Base-by-base conservation (phyloP, 352 stramenopile species). In the Phytophthora crassamura region DNA sequence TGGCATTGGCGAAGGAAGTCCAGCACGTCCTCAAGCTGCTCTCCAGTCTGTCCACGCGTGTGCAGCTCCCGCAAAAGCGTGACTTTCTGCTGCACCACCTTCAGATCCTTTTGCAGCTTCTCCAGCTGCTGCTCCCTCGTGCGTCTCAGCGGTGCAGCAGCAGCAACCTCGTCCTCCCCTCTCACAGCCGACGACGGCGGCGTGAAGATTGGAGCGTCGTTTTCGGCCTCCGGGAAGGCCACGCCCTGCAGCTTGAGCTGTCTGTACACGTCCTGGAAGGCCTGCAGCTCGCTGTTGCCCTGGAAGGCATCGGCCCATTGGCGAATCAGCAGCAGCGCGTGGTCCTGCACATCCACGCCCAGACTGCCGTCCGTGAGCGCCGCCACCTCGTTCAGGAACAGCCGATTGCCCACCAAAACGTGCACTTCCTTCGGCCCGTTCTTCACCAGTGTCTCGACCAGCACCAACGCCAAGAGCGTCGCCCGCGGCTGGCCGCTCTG, bases 1-100 rank as follows among this genome's bases (percentile, higher is more conserved):
- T 92, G 84, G 59, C 88, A 95, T 60, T 95, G 88, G 2, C 76
- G 84, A 42, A 95, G 55, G 53, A 95, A 95, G 59, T 95, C 88
- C 39, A 93, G 52, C 11, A 84, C 74, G 34, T 95, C 79, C 22
- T 95, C 88, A 15, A 88, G 61, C 30, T 80, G 67, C 16, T 90
- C 83, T 11, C 54, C 63, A 7, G 63, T 60, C 14, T 68, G 57
- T 18, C 69, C 77, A 5, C 57, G 38, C 3, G 61, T 56, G n/a
- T 77, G 63, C 0, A 92, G 32, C 18, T 86, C 73, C 12, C 72
- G 76, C 28, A 89, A 74, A 9, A 69, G 45, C 33, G 78, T 64
- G 30, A 91, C 90, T 59, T 93, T 93, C n/a, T 93, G 67, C 60
- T 83, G 56, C 7, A 95, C 85, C 14, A 90, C 64, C 38, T 82